Evolutionary conservation across 345 rosid genomes (phyloP), one percentile per base, ranked within the genome.

Genomic region (Populus deltoides): DNA sequence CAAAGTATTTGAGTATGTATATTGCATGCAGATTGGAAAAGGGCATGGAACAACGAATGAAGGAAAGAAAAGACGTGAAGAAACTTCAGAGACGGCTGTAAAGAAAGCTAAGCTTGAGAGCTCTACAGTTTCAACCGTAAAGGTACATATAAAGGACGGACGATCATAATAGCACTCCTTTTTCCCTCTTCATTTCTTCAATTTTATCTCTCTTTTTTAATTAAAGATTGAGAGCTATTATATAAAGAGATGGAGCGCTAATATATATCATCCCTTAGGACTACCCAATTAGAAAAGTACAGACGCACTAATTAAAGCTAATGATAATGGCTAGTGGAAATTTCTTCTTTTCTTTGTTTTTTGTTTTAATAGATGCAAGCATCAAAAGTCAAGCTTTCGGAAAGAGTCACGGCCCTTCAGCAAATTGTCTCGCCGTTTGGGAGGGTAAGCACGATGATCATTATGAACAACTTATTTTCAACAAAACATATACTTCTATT

Each of bases 381-480:
- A 84, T 92, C 98, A 68, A 94, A 92, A 92, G 92, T 89, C 71
- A 94, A 94, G 87, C 86, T 92, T 66, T 91, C 90, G 43, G 97
- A 94, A 78, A 92, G 83, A 86, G 89, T 94, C 87, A 91, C 96
- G 11, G 88, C 92, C 85, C 93, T 94, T 78, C 98, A 94, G 80
- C 98, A 94, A 85, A 94, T 94, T 80, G 98, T 94, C 84, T 91
- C 98, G 71, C 98, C 98, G n/a, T 94, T 90, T 80, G 98, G 98
- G 81, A 92, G 91, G 98, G 98, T 93, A 74, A 66, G 29, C 73
- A 65, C 11, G 80, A 63, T 47, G 59, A 49, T 31, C 80, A 33
- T 70, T 49, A 71, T 20, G 20, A 73, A 69, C 61, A 71, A 17
- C 59, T 45, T 66, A 16, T 75, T 13, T 66, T 75, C 24, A 17